Conservation (phyloP, 352 stramenopile genomes). For the Thraustotheca clavata region DNA sequence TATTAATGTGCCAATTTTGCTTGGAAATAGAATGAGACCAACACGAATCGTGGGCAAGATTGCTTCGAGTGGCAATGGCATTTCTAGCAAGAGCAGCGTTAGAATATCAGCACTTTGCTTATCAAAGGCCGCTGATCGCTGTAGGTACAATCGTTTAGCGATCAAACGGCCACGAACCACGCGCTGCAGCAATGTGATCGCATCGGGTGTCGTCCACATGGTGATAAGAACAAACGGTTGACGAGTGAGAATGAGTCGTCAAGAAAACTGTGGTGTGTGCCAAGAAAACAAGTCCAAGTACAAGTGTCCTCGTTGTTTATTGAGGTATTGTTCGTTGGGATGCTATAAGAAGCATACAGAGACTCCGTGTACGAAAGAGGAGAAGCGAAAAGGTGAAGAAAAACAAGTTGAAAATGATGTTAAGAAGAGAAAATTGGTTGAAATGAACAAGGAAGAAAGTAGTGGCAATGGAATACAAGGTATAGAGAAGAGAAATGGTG, state of each 20-base stretch:
- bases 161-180: neutral
- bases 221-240: no score
- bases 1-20: neutral
- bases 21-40: neutral
- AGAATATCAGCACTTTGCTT: slow-evolving; percentile 7
- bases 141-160: neutral
- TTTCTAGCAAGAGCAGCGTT: neutral
- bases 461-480: no score
- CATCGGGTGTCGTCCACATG: neutral
- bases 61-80: slow-evolving; percentile 5
- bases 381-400: neutral
- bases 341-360: slow-evolving; percentile 82
- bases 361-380: slow-evolving; percentile 30
- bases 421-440: no score
- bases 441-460: no score
- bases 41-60: slow-evolving; percentile 7
- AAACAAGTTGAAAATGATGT: no score
- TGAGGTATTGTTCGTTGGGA: slow-evolving; percentile 59
- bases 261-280: slow-evolving; percentile 50
- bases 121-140: slow-evolving; percentile 3
- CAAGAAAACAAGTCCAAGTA: slow-evolving; percentile 54
- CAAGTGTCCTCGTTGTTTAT: slow-evolving; percentile 67
- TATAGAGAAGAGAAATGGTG: no score
- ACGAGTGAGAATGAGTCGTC: no score
- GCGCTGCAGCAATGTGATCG: neutral